phyloP scores from a whole-genome alignment of 371 early-diverging fungal genomes.

The Dichotomocladium elegans region DNA sequence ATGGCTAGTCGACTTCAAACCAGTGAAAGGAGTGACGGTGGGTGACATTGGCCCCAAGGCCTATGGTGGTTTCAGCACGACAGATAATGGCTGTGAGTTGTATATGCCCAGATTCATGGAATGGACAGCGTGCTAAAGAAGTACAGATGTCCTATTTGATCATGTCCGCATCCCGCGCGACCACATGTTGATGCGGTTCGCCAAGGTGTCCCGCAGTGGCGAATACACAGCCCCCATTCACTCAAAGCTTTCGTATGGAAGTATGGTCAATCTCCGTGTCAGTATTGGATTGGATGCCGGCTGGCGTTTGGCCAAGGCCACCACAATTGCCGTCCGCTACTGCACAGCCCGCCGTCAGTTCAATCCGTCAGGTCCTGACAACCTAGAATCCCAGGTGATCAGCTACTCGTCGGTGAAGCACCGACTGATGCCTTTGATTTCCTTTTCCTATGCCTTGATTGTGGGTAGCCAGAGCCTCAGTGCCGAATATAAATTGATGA shows the following conservation, averaged over 20 bases:
- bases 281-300: constrained; percentile 57
- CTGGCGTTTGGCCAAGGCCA: constrained; percentile 52
- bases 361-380: constrained; percentile 22
- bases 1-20: constrained; percentile 55
- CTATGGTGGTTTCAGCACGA: constrained; percentile 61
- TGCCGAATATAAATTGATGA: constrained; percentile 49
- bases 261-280: constrained; percentile 74
- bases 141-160: constrained; percentile 59
- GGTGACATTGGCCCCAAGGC: constrained; percentile 87
- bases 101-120: neutral
- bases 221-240: constrained; percentile 50
- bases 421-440: constrained; percentile 69
- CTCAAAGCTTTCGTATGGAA: constrained; percentile 69
- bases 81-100: constrained; percentile 80
- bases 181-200: constrained; percentile 79
- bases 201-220: constrained; percentile 65
- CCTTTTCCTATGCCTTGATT: constrained; percentile 63
- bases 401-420: constrained; percentile 72
- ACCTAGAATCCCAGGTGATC: constrained; percentile 66
- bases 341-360: constrained; percentile 72
- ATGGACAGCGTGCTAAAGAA: neutral
- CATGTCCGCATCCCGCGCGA: constrained; percentile 71
- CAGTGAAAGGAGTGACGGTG: constrained; percentile 74
- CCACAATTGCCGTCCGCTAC: constrained; percentile 71
- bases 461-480: constrained; percentile 55